These are phyloP conservation scores for Pseudocercospora pini-densiflorae DNA, from an alignment of 2,329 filamentous ascomycete species.

Conservation along the genomic window DNA sequence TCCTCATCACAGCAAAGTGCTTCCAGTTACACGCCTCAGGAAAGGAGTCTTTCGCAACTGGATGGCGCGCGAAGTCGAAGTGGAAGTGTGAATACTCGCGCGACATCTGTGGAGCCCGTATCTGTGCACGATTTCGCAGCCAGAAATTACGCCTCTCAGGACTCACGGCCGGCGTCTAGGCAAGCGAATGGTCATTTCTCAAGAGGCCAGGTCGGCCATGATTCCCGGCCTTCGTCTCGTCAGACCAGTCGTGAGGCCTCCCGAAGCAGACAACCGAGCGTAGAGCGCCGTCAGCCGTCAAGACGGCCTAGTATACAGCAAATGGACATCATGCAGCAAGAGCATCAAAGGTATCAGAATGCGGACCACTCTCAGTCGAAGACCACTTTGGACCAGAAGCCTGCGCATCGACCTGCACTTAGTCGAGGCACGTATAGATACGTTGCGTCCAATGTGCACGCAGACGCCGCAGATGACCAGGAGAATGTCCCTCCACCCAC, in stretches of 20 bases:
- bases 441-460: slow-evolving; percentile 50
- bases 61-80: slow-evolving; percentile 36
- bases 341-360: slow-evolving; percentile 31
- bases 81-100: slow-evolving; percentile 38
- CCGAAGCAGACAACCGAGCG: slow-evolving; percentile 38
- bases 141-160: slow-evolving; percentile 30
- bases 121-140: slow-evolving; percentile 42
- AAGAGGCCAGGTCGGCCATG: slow-evolving; percentile 33
- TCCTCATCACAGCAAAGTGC: slow-evolving; percentile 37
- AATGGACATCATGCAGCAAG: slow-evolving; percentile 18
- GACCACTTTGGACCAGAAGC: slow-evolving; percentile 37
- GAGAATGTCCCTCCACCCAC: slow-evolving; percentile 80
- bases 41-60: slow-evolving; percentile 30
- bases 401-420: slow-evolving; percentile 43
- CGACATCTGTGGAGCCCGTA: slow-evolving; percentile 40
- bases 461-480: slow-evolving; percentile 73
- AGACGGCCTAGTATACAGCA: slow-evolving; percentile 33
- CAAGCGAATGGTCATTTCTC: slow-evolving; percentile 34
- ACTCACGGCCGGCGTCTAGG: slow-evolving; percentile 32
- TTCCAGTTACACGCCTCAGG: slow-evolving; percentile 34
- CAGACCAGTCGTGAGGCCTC: slow-evolving; percentile 35
- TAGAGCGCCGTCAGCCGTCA: slow-evolving; percentile 32
- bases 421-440: slow-evolving; percentile 55
- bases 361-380: slow-evolving; percentile 31
- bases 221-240: slow-evolving; percentile 36